Evolutionary conservation across 805 yeast genomes (phyloP), one percentile per base, ranked within the genome.

Genomic region (Wickerhamomyces canadensis): DNA sequence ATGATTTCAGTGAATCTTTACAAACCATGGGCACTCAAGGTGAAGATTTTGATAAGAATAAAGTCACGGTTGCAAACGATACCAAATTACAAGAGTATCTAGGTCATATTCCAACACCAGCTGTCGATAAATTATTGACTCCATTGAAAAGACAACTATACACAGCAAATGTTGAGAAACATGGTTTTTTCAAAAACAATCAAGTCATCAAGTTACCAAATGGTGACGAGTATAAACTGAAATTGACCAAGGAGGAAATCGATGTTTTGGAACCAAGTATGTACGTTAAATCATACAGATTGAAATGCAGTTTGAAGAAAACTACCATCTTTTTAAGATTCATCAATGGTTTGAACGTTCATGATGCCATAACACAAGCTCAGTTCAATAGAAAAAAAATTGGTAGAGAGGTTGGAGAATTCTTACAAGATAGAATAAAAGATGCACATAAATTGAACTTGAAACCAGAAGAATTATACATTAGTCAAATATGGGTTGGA

Each of bases 401-500:
- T 60, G 76, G 94, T 23, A 72, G 80, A 38, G 95, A 88, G 46
- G 71, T 88, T 38, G 89, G 80, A 35, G 83, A 78, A 44, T 64
- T 89, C 61, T 70, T 91, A 44, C 77, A 79, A 52, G 67, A 75
- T 35, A 95, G 94, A 9, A 53, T 85, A 24, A 69, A 74, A 33
- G 87, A 85, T 52, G 87, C 89, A 17, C 65, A 73, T 40, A 65
- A 64, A 27, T 60, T 82, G 45, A 78, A 79, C 3, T 60, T 83
- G 43, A 62, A 79, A 43, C 72, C 77, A 18, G 74, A 80, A 41
- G 73, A 73, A 27, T 58, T 88, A 30, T 85, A 81, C 51, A 73
- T 91, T 39, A 76, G 80, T 31, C 84, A 84, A 54, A 76, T 88
- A 41, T 91, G 97, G 97, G 79, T 79, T 19, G 97, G 96, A 29